Percentiles rank a stretch among this genome's conserved stretches.
Conservation (phyloP, 2,329 filamentous ascomycete species). For the Phialophora expanda region DNA sequence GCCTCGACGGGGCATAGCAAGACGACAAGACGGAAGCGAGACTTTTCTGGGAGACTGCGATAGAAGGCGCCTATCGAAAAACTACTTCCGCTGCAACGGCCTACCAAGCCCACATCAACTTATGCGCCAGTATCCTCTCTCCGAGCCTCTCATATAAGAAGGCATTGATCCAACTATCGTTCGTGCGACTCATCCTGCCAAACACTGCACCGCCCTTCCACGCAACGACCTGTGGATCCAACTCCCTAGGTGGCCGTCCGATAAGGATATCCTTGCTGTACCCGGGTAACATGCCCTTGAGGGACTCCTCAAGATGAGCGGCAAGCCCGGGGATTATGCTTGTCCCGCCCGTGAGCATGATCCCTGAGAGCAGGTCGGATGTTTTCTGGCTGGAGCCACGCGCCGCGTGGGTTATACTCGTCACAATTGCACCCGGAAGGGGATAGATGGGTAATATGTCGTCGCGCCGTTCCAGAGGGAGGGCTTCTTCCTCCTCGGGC, state of each 20-base stretch:
- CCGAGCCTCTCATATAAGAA: conserved; percentile 89
- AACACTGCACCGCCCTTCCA: conserved; percentile 99
- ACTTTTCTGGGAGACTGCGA: too few relatives aligned
- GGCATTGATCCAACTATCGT: conserved; percentile 91
- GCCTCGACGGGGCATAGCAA: not conserved
- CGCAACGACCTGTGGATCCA: conserved; percentile 94
- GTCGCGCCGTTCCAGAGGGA: conserved; percentile 69
- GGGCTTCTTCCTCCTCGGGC: conserved; percentile 45
- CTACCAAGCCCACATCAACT: conserved; percentile 69
- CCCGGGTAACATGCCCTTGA: conserved; percentile 69
- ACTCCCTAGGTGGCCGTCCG: conserved; percentile 77
- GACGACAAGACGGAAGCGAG: not conserved
- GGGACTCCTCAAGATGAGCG: conserved; percentile 78
- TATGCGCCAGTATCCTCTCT: conserved; percentile 80
- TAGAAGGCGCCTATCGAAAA: not conserved
- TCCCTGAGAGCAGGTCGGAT: conserved; percentile 83
- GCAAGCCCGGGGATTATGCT: conserved; percentile 81
- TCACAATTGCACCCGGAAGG: conserved; percentile 87
- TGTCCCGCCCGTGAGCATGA: conserved; percentile 88
- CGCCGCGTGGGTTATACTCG: conserved; percentile 84
- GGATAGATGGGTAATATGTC: conserved; percentile 80
- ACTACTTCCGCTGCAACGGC: not conserved
- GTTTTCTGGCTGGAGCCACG: conserved; percentile 91
- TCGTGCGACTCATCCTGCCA: conserved; percentile 80
- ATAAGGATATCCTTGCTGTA: conserved; percentile 71